These are phyloP conservation scores for Aspergillus homomorphus DNA, from an alignment of 495 filamentous ascomycete genomes.

Conservation along the genomic window DNA sequence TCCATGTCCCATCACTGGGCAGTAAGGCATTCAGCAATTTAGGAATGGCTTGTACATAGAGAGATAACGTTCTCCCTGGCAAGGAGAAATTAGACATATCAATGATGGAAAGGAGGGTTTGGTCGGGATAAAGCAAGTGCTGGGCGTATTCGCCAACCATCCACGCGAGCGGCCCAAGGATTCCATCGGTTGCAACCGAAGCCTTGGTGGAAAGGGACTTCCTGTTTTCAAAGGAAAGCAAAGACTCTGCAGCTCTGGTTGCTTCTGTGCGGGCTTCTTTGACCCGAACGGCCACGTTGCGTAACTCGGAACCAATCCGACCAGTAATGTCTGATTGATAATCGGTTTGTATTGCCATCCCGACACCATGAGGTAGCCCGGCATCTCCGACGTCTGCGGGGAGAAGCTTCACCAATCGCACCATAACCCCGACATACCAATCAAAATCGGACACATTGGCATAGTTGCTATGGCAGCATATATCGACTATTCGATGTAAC, in stretches of 20 bases:
- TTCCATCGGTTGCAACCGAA: conserved; percentile 51
- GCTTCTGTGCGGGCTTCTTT: conserved; percentile 72
- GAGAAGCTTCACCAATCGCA: conserved; percentile 73
- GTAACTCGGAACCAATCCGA: conserved; percentile 77
- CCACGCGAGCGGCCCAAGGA: conserved; percentile 74
- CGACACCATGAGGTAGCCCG: conserved; percentile 18
- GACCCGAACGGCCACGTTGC: conserved; percentile 90
- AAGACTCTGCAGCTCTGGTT: conserved; percentile 74
- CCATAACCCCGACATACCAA: conserved; percentile 88
- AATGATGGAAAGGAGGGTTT: conserved; percentile 67
- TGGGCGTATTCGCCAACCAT: conserved; percentile 82
- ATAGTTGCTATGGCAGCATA: conserved; percentile 92
- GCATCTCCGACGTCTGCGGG: conserved; percentile 32
- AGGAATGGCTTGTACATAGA: conserved; percentile 80
- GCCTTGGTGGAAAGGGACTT: conserved; percentile 44
- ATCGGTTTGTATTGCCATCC: conserved; percentile 18
- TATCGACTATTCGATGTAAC: conserved; percentile 74
- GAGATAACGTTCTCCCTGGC: conserved; percentile 60
- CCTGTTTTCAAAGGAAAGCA: conserved; percentile 55
- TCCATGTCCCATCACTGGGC: conserved; percentile 54
- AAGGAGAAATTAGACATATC: conserved; percentile 60
- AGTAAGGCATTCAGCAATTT: conserved; percentile 73
- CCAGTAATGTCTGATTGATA: conserved; percentile 48
- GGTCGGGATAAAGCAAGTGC: conserved; percentile 60
- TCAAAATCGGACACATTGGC: conserved; percentile 83